phyloP scores from a whole-genome alignment of 2,329 filamentous ascomycete species.

The Fusarium multiceps region DNA sequence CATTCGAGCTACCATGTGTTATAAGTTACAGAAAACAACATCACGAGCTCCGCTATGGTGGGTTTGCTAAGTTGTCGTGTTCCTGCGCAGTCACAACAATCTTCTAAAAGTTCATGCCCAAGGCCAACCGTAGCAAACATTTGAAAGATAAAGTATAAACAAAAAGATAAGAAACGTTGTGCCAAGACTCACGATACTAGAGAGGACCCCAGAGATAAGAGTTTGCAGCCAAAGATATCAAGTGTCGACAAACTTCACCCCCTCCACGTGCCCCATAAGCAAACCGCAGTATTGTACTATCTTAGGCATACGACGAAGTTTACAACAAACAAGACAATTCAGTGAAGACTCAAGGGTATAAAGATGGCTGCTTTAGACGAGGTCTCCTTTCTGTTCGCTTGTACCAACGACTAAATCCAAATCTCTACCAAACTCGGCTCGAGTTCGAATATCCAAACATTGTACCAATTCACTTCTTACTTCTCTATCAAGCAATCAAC shows the following conservation, averaged over 20 bases:
- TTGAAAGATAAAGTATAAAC: neutral
- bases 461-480: neutral
- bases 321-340: no score
- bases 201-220: neutral
- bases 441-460: neutral
- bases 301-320: neutral
- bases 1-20: accelerated
- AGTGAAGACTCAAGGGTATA: neutral
- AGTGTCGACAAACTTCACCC: slow-evolving; percentile 1
- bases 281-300: neutral
- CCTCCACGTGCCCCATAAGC: neutral
- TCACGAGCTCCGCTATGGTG: neutral
- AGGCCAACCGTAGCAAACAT: neutral
- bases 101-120: neutral
- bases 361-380: neutral
- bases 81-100: neutral
- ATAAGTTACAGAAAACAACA: accelerated
- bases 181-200: neutral
- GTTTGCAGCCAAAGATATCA: neutral
- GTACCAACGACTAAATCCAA: neutral
- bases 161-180: neutral
- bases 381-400: neutral
- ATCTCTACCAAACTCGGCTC: neutral
- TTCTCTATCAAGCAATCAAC: neutral
- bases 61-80: neutral